phyloP scores from a whole-genome alignment of 169 alveolate species.

The Plasmodium relictum region DNA sequence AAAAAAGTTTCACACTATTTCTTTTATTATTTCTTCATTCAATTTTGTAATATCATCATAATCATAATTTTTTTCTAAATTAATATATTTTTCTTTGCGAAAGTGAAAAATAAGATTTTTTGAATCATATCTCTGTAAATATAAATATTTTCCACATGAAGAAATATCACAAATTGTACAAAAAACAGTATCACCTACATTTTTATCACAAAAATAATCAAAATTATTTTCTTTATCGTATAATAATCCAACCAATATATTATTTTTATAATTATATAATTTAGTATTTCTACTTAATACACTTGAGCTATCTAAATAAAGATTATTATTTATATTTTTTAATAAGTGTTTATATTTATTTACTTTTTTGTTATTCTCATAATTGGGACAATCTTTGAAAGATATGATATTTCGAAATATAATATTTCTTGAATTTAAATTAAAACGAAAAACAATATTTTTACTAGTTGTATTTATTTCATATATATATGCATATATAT shows the following conservation, averaged over 20 bases:
- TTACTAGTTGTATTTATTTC: conserved; percentile 46
- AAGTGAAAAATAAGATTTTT: conserved; percentile 55
- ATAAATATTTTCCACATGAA: conserved; percentile 62
- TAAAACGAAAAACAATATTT: conserved; percentile 60
- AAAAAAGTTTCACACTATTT: conserved; percentile 24
- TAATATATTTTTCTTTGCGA: conserved; percentile 62
- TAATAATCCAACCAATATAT: conserved; percentile 59
- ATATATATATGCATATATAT: conserved; percentile 63
- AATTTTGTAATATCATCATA: conserved; percentile 52
- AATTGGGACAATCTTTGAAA: background rate
- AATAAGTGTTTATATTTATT: conserved; percentile 22
- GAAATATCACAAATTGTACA: conserved; percentile 66
- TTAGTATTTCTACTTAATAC: conserved; percentile 19
- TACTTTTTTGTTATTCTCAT: conserved; percentile 16
- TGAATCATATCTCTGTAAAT: conserved; percentile 52
- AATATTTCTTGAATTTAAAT: conserved; percentile 52
- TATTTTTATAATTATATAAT: conserved; percentile 71
- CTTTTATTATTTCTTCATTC: conserved; percentile 27
- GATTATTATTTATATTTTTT: conserved; percentile 23
- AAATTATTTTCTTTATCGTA: conserved; percentile 73
- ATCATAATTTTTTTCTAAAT: conserved; percentile 58
- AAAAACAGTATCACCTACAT: conserved; percentile 60
- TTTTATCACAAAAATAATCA: conserved; percentile 67
- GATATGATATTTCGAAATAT: conserved; percentile 50
- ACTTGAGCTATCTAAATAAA: conserved; percentile 16